Evolutionary conservation across 176 grass and related monocot species (phyloP).

Genomic region (Bonia amplexicaulis): DNA sequence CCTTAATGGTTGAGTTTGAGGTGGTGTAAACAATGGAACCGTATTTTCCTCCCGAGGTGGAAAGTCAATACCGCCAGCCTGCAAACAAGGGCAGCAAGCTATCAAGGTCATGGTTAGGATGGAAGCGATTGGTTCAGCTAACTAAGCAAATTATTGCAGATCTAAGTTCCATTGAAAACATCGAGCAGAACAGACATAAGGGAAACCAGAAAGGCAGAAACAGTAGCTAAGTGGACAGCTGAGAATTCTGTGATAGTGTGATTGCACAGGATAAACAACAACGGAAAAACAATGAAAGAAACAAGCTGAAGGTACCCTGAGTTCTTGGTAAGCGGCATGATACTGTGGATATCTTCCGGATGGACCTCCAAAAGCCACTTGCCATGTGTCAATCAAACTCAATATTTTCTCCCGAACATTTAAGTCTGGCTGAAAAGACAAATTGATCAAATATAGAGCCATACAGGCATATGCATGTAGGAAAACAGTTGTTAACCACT

Average conservation of each 20-base stretch:
- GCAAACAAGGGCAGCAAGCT: conserved; percentile 17
- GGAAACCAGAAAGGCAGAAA: neutral
- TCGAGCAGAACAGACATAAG: neutral
- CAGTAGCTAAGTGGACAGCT: neutral
- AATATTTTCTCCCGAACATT: conserved; percentile 93
- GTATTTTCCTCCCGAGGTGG: conserved; percentile 71
- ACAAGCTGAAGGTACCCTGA: conserved; percentile 54
- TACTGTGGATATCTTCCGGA: conserved; percentile 81
- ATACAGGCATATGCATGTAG: conserved; percentile 2
- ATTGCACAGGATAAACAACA: conserved; percentile 15
- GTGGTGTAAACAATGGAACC: conserved; percentile 84
- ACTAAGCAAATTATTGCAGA: neutral
- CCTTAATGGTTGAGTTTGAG: conserved; percentile 67
- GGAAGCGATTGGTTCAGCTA: neutral
- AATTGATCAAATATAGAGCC: conserved; percentile 24
- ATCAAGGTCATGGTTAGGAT: conserved; percentile 12
- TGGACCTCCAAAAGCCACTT: conserved; percentile 97
- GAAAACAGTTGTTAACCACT: conserved; percentile 19
- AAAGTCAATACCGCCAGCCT: conserved; percentile 95
- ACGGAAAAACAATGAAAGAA: neutral
- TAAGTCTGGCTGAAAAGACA: conserved; percentile 69
- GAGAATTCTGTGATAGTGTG: neutral
- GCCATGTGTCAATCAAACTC: conserved; percentile 92
- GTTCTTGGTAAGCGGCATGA: conserved; percentile 89
- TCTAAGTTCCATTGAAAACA: neutral